Evolutionary conservation across 208 protist genomes (phyloP).

Genomic region (Trypanosoma boissoni): DNA sequence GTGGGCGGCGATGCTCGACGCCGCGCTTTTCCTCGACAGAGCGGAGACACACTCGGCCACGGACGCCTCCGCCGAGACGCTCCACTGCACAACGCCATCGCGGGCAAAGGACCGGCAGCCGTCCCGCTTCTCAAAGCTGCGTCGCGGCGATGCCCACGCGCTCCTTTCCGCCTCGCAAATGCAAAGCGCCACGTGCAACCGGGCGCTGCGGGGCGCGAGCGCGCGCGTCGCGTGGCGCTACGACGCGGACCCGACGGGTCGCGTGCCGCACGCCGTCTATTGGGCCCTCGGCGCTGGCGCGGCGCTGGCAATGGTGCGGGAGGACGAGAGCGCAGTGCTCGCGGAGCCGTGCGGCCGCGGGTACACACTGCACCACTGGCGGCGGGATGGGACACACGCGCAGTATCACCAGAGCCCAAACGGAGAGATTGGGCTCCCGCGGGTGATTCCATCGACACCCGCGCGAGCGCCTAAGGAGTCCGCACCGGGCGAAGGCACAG

Average conservation of each 20-base stretch:
- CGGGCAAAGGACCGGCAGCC: constrained; percentile 13
- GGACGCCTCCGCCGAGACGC: background rate
- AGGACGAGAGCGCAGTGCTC: constrained; percentile 59
- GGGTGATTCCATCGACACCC: constrained; percentile 28
- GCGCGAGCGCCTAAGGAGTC: no score
- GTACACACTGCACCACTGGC: constrained; percentile 56
- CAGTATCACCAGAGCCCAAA: constrained; percentile 32
- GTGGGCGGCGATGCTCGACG: constrained; percentile 66
- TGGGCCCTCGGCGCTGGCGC: constrained; percentile 40
- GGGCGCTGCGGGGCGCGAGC: constrained; percentile 19
- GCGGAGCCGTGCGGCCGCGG: constrained; percentile 32
- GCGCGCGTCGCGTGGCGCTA: constrained; percentile 52
- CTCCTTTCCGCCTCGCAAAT: constrained; percentile 35
- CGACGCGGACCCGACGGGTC: constrained; percentile 36
- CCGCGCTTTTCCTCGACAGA: constrained; percentile 52
- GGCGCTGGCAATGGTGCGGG: constrained; percentile 58
- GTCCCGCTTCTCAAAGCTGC: constrained; percentile 40
- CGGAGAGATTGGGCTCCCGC: constrained; percentile 32
- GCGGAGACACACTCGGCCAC: background rate
- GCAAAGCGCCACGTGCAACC: constrained; percentile 33
- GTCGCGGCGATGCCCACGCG: constrained; percentile 28
- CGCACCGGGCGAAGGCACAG: no score
- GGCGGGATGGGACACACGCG: constrained; percentile 26
- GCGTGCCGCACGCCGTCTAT: constrained; percentile 59
- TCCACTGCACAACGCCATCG: constrained; percentile 26